Base-by-base conservation (phyloP, 176 grass and related monocot species). In the Neostapfia colusana region DNA sequence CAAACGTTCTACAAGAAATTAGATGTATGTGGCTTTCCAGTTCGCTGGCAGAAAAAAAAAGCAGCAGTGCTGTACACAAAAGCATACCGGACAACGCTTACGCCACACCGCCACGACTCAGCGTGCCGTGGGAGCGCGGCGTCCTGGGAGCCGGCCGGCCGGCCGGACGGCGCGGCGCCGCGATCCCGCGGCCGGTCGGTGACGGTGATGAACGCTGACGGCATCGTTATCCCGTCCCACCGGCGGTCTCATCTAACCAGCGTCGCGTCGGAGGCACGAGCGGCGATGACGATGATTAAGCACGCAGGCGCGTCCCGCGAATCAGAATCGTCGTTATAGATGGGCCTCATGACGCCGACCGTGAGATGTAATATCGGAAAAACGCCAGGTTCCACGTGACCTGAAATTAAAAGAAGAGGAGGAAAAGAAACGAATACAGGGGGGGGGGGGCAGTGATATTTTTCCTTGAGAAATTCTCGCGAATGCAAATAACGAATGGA, bases 121-220 rank as follows among this genome's bases (percentile, higher is more conserved):
- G 10, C 49, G 31, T 79, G 40, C 69, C 48, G 69, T 58, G 27
- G 20, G 49, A 67, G 75, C 64, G 41, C 72, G 64, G 81, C 81
- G 61, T 72, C 81, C 51, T 83, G 72, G 40, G n/a, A 12, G 3
- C 81, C 39, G 50, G 17, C 57, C 28, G 59, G 28, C 59, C n/a
- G n/a, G n/a, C n/a, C n/a, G n/a, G n/a, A 0, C 7, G 17, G 65
- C 49, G 42, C 42, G n/a, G 57, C 56, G 68, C 63, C 15, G 15
- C 76, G 18, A 5, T 14, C 41, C 5, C 17, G 35, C 3, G 11
- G 35, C 8, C 7, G 34, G 54, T 60, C 73, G 73, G 73, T 75
- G 56, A 9, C 39, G 72, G 72, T 74, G 54, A 13, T 23, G 72
- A 62, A 62, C 18, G 59, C 17, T 20, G 42, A 75, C 72, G 24